Percentiles rank a stretch among this genome's conserved stretches.
Evolutionary conservation across 2,329 filamentous ascomycete species (phyloP).

Genomic region (Aphanoascus verrucosus): DNA sequence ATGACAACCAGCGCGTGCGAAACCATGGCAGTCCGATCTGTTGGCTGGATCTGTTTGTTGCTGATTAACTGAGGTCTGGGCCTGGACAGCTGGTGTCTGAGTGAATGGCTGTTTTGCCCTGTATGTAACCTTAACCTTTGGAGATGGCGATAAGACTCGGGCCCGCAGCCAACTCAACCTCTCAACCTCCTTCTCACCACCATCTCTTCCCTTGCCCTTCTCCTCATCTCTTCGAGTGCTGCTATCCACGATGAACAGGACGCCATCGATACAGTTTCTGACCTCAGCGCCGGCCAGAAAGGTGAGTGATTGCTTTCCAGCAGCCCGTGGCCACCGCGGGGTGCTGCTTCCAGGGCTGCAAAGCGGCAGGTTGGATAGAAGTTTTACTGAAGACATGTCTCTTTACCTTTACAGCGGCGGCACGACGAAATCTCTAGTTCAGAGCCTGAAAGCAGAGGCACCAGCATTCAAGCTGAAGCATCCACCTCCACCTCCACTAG

Average conservation of each 20-base stretch:
- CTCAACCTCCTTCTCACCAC: not conserved
- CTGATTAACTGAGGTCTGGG: not conserved
- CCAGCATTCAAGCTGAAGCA: conserved; percentile 13
- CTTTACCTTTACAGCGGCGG: conserved; percentile 22
- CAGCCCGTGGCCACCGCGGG: not conserved
- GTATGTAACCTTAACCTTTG: conserved; percentile 5
- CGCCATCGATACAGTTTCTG: conserved; percentile 29
- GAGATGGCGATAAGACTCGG: conserved; percentile 12
- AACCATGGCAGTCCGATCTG: not conserved
- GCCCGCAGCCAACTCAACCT: conserved; percentile 4
- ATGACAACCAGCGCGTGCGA: not conserved
- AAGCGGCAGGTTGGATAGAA: not conserved
- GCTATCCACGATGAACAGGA: conserved; percentile 26
- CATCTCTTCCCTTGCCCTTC: not conserved
- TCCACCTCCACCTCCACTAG: conserved; percentile 9
- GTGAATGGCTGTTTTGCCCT: not conserved
- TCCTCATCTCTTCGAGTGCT: too few species aligned
- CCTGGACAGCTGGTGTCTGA: not conserved
- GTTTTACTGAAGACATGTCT: conserved; percentile 15
- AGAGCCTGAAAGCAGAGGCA: conserved; percentile 20
- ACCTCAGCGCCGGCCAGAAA: conserved; percentile 28
- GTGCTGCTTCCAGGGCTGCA: not conserved
- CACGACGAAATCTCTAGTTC: conserved; percentile 30
- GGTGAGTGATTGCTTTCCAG: conserved; percentile 20
- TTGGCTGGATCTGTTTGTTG: not conserved